These are phyloP conservation scores for Hypoxylon lienhwacheense DNA, from an alignment of 495 filamentous ascomycete species.

Conservation along the genomic window DNA sequence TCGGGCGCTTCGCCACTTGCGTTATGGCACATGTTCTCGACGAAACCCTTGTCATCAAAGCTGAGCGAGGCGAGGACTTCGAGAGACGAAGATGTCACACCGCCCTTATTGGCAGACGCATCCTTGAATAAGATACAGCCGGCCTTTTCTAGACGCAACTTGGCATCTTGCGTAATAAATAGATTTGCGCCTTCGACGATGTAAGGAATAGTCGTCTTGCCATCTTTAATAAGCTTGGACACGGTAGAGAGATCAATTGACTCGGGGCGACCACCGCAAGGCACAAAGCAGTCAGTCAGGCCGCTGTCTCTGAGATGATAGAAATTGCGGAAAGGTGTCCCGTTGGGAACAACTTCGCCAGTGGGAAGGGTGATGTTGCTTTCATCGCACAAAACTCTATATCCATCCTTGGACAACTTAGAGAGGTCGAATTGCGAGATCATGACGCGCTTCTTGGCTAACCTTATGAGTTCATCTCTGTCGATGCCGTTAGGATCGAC, in stretches of 20 bases:
- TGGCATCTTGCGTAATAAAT: conserved; percentile 98
- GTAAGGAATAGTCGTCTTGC: conserved; percentile 84
- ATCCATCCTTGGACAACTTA: conserved; percentile 85
- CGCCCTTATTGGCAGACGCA: conserved; percentile 97
- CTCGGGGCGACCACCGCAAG: conserved; percentile 94
- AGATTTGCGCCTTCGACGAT: conserved; percentile 98
- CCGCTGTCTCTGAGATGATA: conserved; percentile 83
- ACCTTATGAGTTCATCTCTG: conserved; percentile 75
- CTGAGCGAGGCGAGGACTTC: conserved; percentile 93
- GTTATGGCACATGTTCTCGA: conserved; percentile 88
- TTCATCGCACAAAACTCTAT: conserved; percentile 91
- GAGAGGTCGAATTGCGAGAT: conserved; percentile 82
- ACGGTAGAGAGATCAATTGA: conserved; percentile 91
- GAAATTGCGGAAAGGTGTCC: conserved; percentile 93
- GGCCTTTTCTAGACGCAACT: conserved; percentile 89
- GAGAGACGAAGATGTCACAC: conserved; percentile 96
- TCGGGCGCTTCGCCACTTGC: conserved; percentile 74
- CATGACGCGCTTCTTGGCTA: conserved; percentile 87
- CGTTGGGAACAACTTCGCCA: conserved; percentile 86
- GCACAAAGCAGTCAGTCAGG: conserved; percentile 86
- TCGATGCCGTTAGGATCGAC: conserved; percentile 90
- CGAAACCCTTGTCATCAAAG: conserved; percentile 87
- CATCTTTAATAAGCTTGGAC: conserved; percentile 78
- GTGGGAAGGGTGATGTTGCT: conserved; percentile 79
- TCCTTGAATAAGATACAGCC: conserved; percentile 96